These are phyloP conservation scores for Talaromyces sp. DNA, from an alignment of 2,329 filamentous ascomycete genomes.

Conservation along the genomic window DNA sequence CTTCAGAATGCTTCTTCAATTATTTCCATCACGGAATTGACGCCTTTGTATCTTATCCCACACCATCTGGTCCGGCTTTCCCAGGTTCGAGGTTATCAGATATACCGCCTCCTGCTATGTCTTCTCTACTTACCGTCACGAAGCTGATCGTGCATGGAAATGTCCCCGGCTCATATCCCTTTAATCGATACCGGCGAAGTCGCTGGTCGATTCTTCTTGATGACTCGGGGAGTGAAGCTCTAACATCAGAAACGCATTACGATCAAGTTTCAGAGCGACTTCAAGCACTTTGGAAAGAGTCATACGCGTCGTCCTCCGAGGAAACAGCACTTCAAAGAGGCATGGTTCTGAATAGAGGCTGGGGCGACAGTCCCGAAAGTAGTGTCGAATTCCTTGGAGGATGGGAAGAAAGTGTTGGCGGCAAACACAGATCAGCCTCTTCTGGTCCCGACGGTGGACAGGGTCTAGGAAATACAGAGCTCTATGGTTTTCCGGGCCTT, in stretches of 20 bases:
- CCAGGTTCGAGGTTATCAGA: conserved; percentile 47
- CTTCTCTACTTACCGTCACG: conserved; percentile 72
- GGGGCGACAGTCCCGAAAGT: conserved; percentile 86
- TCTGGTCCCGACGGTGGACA: conserved; percentile 45
- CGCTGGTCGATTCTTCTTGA: conserved; percentile 70
- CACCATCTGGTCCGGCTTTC: conserved; percentile 60
- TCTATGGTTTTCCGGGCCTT: conserved; percentile 90
- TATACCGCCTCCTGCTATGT: conserved; percentile 26
- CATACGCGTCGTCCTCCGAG: conserved; percentile 56
- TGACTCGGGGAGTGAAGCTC: conserved; percentile 38
- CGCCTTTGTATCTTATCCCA: conserved; percentile 78
- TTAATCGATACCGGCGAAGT: conserved; percentile 87
- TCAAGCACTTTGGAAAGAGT: conserved; percentile 65
- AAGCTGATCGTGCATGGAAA: conserved; percentile 95
- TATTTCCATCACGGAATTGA: conserved; percentile 97
- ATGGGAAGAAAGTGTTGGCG: conserved; percentile 69
- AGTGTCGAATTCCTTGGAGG: conserved; percentile 81
- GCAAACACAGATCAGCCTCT: conserved; percentile 43
- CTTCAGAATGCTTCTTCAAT: conserved; percentile 77
- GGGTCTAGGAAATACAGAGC: conserved; percentile 68
- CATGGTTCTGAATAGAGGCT: conserved; percentile 87
- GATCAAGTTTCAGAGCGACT: conserved; percentile 66
- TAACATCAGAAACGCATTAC: conserved; percentile 76
- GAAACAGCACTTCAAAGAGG: conserved; percentile 53
- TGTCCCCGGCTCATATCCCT: conserved; percentile 90